Conservation (phyloP, 257 asterid species). For the Salvia hispanica region DNA sequence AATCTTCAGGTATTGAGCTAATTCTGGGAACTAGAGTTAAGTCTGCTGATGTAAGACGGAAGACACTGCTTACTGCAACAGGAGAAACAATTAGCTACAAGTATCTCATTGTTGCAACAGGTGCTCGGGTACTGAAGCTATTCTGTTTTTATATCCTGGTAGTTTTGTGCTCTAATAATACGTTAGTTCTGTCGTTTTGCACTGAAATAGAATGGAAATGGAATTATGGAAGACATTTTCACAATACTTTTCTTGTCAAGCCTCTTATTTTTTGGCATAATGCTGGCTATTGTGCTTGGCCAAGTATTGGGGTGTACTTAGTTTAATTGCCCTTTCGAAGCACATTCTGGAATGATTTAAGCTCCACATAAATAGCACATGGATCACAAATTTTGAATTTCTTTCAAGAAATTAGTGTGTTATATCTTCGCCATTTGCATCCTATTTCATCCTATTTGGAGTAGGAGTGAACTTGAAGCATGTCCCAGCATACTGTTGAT, state of each 20-base stretch:
- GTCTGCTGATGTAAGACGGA: slow-evolving; percentile 80
- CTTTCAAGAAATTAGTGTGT: slow-evolving; percentile 10
- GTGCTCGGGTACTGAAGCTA: slow-evolving; percentile 86
- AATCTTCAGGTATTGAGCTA: slow-evolving; percentile 68
- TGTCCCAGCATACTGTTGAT: slow-evolving; percentile 12
- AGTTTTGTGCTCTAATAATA: slow-evolving; percentile 27
- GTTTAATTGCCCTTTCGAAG: neutral
- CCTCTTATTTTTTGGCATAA: slow-evolving; percentile 13
- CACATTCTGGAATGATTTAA: slow-evolving; percentile 11
- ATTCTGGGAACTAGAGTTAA: slow-evolving; percentile 83
- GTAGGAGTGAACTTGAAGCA: neutral
- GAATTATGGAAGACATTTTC: neutral
- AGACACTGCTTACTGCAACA: slow-evolving; percentile 74
- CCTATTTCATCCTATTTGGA: slow-evolving; percentile 7
- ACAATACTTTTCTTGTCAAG: neutral
- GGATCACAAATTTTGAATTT: neutral
- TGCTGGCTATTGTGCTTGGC: slow-evolving; percentile 6
- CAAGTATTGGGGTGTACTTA: slow-evolving; percentile 11
- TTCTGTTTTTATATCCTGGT: slow-evolving; percentile 28
- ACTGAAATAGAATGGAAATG: neutral
- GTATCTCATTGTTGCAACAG: slow-evolving; percentile 84
- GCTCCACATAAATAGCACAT: slow-evolving; percentile 16
- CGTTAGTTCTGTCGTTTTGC: slow-evolving; percentile 12
- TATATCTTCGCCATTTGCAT: neutral
- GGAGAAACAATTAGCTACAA: slow-evolving; percentile 93